phyloP scores from a whole-genome alignment of 768 basidiomycete species.

The Gymnopilus dilepis region DNA sequence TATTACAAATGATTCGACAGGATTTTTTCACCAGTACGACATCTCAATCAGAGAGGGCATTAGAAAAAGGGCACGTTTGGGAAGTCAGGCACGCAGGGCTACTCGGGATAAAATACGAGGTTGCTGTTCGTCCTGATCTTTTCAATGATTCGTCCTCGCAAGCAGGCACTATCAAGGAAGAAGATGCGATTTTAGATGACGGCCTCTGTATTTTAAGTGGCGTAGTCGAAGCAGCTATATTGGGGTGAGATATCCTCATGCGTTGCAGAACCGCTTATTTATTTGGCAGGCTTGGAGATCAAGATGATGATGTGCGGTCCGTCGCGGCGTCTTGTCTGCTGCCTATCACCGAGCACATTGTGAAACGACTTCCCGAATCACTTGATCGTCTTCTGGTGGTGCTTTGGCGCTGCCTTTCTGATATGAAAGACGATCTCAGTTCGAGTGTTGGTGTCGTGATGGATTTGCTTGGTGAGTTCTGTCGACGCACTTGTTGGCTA shows the following conservation, averaged over 20 bases:
- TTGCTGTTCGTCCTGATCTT: conserved; percentile 89
- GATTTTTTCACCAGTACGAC: conserved; percentile 59
- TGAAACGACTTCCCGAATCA: conserved; percentile 73
- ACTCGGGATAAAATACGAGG: conserved; percentile 96
- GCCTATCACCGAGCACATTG: conserved; percentile 85
- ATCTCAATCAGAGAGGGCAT: conserved; percentile 34
- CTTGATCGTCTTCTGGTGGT: conserved; percentile 79
- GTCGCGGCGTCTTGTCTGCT: conserved; percentile 92
- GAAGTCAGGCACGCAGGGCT: conserved; percentile 98
- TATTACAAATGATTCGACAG: conserved; percentile 94
- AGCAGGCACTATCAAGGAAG: conserved; percentile 33
- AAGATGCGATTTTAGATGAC: conserved; percentile 41
- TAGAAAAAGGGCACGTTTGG: conserved; percentile 78
- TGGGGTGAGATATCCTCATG: conserved; percentile 68
- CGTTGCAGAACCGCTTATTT: conserved; percentile 1
- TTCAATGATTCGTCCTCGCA: conserved; percentile 47
- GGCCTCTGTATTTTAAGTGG: conserved; percentile 71
- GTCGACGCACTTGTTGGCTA: conserved; percentile 7
- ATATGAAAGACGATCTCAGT: conserved; percentile 96
- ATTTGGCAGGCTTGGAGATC: conserved; percentile 73
- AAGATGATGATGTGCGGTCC: conserved; percentile 95
- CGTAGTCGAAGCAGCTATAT: conserved; percentile 88
- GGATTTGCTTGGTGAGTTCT: conserved; percentile 84
- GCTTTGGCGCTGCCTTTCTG: conserved; percentile 87
- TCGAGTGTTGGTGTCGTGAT: conserved; percentile 97